Base-by-base conservation (phyloP, 192 early-diverging fungal species). In the Piromyces finnis region DNA sequence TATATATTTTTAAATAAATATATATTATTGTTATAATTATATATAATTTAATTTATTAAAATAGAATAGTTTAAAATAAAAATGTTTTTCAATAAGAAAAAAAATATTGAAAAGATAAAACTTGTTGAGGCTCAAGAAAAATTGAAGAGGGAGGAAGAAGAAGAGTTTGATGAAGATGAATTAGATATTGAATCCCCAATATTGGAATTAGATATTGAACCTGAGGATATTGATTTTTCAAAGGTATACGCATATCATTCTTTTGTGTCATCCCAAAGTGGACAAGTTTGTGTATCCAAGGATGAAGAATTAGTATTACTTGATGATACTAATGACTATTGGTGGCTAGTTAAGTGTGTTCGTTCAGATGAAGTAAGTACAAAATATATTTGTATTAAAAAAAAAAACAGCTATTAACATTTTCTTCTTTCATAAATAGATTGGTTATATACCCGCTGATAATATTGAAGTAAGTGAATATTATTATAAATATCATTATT, bases 391-490 rank as follows among this genome's bases (percentile, higher is more conserved):
- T 39, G 85, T 80, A 82, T 87, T 79, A 86, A 92, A 88, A 84
- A 32, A 9, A 32, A 32, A 32, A 32, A 32, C 30, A 32, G 30
- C 9, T 32, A 32, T 32, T 32, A 32, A 32, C 9, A 32, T 32
- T 32, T 32, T 32, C 3, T 32, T 32, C 9, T 6, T 32, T 32
- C 9, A 32, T 32, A 6, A 6, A 1, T 86, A 91, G 83, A 91
- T 95, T 84, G 94, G 94, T 28, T 95, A 95, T 83, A 94, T 95
- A 78, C 94, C 94, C 29, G 94, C 94, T 7, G 94, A 95, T 82
- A 94, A 95, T 81, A 91, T 95, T 41, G 94, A 95, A 85, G 91
- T 92, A 85, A 37, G 32, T 27, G 30, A 1, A 15, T 12, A 15
- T 35, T 35, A 35, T 35, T 35, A 7, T 7, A 7, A 7, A 7